Evolutionary conservation across 2,329 filamentous ascomycete species (phyloP).

Genomic region (Beauveria pseudobassiana): DNA sequence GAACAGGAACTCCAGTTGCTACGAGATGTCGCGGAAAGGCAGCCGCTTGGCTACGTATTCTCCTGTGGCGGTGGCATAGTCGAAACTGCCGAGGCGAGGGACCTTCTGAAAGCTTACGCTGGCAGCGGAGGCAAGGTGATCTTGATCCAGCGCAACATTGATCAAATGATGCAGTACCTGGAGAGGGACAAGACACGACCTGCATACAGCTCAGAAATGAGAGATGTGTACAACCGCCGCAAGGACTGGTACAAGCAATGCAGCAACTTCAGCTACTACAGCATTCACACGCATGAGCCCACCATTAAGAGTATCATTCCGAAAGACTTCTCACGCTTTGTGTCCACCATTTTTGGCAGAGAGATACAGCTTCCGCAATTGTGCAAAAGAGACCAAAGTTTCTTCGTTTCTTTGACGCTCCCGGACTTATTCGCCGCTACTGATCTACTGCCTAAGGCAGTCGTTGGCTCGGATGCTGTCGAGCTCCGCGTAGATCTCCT

Average conservation of each 20-base stretch:
- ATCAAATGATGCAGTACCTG: slow-evolving; percentile 81
- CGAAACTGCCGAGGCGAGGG: slow-evolving; percentile 71
- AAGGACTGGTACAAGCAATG: slow-evolving; percentile 88
- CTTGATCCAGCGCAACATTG: slow-evolving; percentile 79
- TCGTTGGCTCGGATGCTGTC: slow-evolving; percentile 84
- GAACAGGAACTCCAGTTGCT: slow-evolving; percentile 70
- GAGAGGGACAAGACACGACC: slow-evolving; percentile 83
- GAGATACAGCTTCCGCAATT: slow-evolving; percentile 39
- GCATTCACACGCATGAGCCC: slow-evolving; percentile 48
- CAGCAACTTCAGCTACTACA: slow-evolving; percentile 92
- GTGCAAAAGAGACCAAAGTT: slow-evolving; percentile 61
- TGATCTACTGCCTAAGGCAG: slow-evolving; percentile 60
- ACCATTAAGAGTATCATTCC: slow-evolving; percentile 21
- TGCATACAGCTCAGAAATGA: slow-evolving; percentile 88
- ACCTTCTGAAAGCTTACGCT: slow-evolving; percentile 66
- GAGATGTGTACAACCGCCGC: slow-evolving; percentile 79
- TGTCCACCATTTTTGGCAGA: slow-evolving; percentile 30
- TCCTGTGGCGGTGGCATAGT: slow-evolving; percentile 93
- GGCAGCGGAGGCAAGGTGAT: slow-evolving; percentile 75
- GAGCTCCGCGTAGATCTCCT: slow-evolving; percentile 91
- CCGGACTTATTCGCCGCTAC: slow-evolving; percentile 61
- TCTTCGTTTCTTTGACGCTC: slow-evolving; percentile 87
- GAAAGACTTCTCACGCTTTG: slow-evolving; percentile 29
- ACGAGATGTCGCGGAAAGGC: slow-evolving; percentile 64
- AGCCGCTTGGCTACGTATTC: slow-evolving; percentile 70